Conservation (phyloP, 352 stramenopile genomes). For the Phytophthora tentaculata region DNA sequence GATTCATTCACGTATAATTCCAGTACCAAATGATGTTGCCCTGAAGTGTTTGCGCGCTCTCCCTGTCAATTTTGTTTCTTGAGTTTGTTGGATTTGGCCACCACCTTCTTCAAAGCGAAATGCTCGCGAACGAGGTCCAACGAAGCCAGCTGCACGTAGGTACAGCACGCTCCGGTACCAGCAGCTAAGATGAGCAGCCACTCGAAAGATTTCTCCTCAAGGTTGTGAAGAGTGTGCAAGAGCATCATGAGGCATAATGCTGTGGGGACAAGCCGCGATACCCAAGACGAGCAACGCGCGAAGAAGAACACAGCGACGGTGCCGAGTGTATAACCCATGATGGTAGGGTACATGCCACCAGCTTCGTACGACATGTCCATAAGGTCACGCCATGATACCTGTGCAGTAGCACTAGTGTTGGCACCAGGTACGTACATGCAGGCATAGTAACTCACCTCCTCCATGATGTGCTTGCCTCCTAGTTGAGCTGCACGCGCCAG, state of each 20-base stretch:
- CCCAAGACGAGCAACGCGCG: slow-evolving; percentile 22
- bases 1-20: slow-evolving; percentile 21
- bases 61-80: slow-evolving; percentile 45
- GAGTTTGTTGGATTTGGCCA: slow-evolving; percentile 20
- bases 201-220: slow-evolving; percentile 35
- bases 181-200: slow-evolving; percentile 46
- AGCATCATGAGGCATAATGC: slow-evolving; percentile 35
- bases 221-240: slow-evolving; percentile 26
- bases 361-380: slow-evolving; percentile 59
- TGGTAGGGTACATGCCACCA: slow-evolving; percentile 61
- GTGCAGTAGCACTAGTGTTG: background rate
- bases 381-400: slow-evolving; percentile 56
- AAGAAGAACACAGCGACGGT: slow-evolving; percentile 50
- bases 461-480: slow-evolving; percentile 27
- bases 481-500: slow-evolving; percentile 28
- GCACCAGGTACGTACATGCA: background rate
- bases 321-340: slow-evolving; percentile 62
- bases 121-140: slow-evolving; percentile 61
- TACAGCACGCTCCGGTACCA: slow-evolving; percentile 57
- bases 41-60: slow-evolving; percentile 1
- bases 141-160: slow-evolving; percentile 61
- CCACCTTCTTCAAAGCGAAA: slow-evolving; percentile 33
- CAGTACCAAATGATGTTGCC: slow-evolving; percentile 4
- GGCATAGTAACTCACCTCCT: slow-evolving; percentile 24
- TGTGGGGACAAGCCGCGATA: slow-evolving; percentile 26